phyloP scores from a whole-genome alignment of 805 yeast genomes.

The Wickerhamomyces queroliae region DNA sequence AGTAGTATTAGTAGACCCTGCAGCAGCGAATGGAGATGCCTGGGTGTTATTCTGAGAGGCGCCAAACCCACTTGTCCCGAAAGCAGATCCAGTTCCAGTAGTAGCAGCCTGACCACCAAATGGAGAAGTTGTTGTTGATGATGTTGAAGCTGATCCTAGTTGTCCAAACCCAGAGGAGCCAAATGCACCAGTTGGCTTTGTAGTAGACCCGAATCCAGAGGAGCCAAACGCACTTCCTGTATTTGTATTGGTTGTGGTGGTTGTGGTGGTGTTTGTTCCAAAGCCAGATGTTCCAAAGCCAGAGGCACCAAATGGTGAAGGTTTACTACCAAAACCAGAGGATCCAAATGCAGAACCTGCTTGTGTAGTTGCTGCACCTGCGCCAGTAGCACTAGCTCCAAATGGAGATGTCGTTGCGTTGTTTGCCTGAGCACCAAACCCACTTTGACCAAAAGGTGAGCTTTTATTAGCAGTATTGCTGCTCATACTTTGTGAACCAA shows the following conservation, averaged over 20 bases:
- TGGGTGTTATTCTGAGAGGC: no score
- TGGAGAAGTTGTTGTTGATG: slow-evolving; percentile 4
- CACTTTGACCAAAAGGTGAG: slow-evolving; percentile 5
- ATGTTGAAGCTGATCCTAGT: slow-evolving; percentile 1
- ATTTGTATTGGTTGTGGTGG: not conserved
- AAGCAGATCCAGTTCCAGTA: slow-evolving; percentile 14
- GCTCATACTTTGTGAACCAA: slow-evolving; percentile 1
- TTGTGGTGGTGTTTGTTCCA: not conserved
- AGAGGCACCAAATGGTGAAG: slow-evolving; percentile 1
- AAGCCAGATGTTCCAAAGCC: slow-evolving; percentile 5
- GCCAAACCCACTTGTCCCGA: slow-evolving; percentile 6
- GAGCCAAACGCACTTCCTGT: slow-evolving; percentile 9
- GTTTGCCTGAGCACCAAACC: slow-evolving; percentile 5
- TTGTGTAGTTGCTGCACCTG: slow-evolving; percentile 2
- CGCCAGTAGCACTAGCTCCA: not conserved
- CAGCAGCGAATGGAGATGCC: no score
- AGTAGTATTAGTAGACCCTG: not conserved
- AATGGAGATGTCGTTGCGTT: no score
- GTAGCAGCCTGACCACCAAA: slow-evolving; percentile 5
- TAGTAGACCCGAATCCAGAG: slow-evolving; percentile 3
- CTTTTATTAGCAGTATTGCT: no score
- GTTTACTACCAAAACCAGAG: slow-evolving; percentile 13
- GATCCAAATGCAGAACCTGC: slow-evolving; percentile 16
- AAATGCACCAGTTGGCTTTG: slow-evolving; percentile 16
- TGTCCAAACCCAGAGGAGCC: slow-evolving; percentile 7